A percentile compares a stretch with the other conserved stretches of the same genome.
phyloP scores from a whole-genome alignment of 2,329 filamentous ascomycete genomes.

The Colletotrichum horii region DNA sequence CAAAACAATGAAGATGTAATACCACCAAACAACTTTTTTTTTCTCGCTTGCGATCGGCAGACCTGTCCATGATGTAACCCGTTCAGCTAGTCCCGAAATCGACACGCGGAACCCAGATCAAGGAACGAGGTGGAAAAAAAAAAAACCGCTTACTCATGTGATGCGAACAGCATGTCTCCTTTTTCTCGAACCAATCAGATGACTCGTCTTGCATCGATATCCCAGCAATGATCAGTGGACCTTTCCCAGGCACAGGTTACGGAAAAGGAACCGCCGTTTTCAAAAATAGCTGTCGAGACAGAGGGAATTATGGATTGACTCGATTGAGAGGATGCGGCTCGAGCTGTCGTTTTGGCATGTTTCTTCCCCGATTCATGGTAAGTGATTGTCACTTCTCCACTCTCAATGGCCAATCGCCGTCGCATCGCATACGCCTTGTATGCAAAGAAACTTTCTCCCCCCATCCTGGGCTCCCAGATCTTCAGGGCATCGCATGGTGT shows the following conservation, averaged over 20 bases:
- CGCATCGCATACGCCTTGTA: not conserved
- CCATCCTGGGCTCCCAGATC: not conserved
- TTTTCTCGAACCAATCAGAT: not conserved
- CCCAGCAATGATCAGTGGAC: not conserved
- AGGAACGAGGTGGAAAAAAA: not conserved
- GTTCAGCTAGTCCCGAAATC: not conserved
- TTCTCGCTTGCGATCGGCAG: not conserved
- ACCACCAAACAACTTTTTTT: not conserved
- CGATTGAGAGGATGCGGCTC: not conserved
- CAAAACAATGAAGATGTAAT: conserved; percentile 6
- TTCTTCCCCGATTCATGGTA: not conserved
- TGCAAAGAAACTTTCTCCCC: not conserved
- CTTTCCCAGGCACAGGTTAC: not conserved
- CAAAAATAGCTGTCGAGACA: not conserved
- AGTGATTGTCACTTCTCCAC: conserved; percentile 15
- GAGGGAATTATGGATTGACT: not conserved
- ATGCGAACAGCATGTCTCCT: not conserved
- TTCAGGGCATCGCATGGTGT: not conserved
- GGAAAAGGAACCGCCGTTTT: not conserved
- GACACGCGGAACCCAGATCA: not conserved
- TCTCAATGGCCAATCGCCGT: conserved; percentile 1
- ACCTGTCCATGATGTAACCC: conserved; percentile 1
- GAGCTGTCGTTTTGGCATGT: not conserved
- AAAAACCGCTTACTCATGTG: not conserved
- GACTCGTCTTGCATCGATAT: conserved; percentile 1